Percentiles rank a stretch among this genome's conserved stretches.
Conservation (phyloP, 2,329 filamentous ascomycete species). For the Fusarium udum region DNA sequence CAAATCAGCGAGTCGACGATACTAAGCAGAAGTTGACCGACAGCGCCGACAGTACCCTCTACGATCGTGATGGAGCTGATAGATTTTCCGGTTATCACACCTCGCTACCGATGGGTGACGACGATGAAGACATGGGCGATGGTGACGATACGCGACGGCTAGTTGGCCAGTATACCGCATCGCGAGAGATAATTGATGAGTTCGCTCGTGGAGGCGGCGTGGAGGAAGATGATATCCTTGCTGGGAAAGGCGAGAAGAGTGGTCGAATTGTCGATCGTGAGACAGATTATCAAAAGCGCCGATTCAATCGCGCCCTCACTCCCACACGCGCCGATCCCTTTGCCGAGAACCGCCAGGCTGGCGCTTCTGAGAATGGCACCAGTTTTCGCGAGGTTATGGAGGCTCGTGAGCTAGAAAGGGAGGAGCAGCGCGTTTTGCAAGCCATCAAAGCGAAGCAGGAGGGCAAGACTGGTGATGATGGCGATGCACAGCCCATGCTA, state of each 20-base stretch:
- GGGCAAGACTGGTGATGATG: conserved; percentile 64
- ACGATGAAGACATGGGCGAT: conserved; percentile 81
- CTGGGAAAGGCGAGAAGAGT: conserved; percentile 84
- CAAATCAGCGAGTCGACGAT: conserved; percentile 84
- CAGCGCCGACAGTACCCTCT: conserved; percentile 86
- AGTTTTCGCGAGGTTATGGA: conserved; percentile 94
- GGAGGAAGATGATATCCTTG: conserved; percentile 90
- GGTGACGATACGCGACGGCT: conserved; percentile 78
- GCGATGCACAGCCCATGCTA: conserved; percentile 79
- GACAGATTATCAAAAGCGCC: conserved; percentile 96
- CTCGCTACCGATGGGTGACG: conserved; percentile 83
- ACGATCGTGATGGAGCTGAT: conserved; percentile 79
- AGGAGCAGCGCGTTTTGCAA: conserved; percentile 86
- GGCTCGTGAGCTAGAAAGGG: conserved; percentile 86
- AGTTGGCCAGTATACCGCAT: conserved; percentile 95
- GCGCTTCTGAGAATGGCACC: conserved; percentile 74
- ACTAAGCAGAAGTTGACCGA: conserved; percentile 94
- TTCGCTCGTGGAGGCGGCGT: conserved; percentile 86
- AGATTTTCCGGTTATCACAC: conserved; percentile 91
- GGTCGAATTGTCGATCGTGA: conserved; percentile 92
- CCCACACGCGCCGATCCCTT: conserved; percentile 89
- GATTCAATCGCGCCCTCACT: conserved; percentile 87
- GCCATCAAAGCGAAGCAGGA: conserved; percentile 80
- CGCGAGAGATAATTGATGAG: conserved; percentile 90
- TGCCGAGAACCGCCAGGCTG: conserved; percentile 76